Evolutionary conservation across 2,329 filamentous ascomycete species (phyloP).

Genomic region (Lachnum nothofagi): DNA sequence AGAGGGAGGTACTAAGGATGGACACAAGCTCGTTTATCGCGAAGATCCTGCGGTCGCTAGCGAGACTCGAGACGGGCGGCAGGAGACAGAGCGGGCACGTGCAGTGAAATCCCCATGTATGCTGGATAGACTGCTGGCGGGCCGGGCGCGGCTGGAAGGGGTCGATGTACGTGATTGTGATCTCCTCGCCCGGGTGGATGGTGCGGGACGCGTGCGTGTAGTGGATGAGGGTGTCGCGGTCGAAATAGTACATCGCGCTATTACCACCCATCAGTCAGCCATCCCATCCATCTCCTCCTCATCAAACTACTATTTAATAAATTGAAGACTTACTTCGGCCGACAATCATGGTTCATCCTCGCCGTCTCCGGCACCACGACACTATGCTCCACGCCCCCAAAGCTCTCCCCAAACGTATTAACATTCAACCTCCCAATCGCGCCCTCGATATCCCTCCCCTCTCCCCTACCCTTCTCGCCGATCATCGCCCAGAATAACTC

Average conservation of each 20-base stretch:
- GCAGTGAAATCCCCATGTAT: slow-evolving; percentile 37
- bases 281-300: too few relatives aligned
- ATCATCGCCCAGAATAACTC: slow-evolving; percentile 11
- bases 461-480: slow-evolving; percentile 4
- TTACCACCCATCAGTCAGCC: too few relatives aligned
- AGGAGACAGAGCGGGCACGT: slow-evolving; percentile 34
- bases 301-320: too few relatives aligned
- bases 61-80: slow-evolving; percentile 10
- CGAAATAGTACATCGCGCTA: slow-evolving; percentile 33
- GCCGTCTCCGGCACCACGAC: slow-evolving; percentile 7
- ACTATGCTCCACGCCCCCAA: slow-evolving; percentile 11
- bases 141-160: slow-evolving; percentile 29
- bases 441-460: slow-evolving; percentile 6
- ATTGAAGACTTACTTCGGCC: slow-evolving; percentile 36
- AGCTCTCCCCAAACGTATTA: slow-evolving; percentile 20
- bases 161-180: slow-evolving; percentile 33
- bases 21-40: slow-evolving; percentile 23
- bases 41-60: slow-evolving; percentile 32
- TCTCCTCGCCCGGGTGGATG: slow-evolving; percentile 36
- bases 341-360: slow-evolving; percentile 38
- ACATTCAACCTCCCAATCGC: slow-evolving; percentile 19
- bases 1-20: slow-evolving; percentile 21
- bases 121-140: slow-evolving; percentile 29
- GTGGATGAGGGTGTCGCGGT: slow-evolving; percentile 22
- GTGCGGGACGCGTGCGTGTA: neutral